These are phyloP conservation scores for Kwoniella mangroviensis DNA, from an alignment of 768 basidiomycete species.

Conservation along the genomic window DNA sequence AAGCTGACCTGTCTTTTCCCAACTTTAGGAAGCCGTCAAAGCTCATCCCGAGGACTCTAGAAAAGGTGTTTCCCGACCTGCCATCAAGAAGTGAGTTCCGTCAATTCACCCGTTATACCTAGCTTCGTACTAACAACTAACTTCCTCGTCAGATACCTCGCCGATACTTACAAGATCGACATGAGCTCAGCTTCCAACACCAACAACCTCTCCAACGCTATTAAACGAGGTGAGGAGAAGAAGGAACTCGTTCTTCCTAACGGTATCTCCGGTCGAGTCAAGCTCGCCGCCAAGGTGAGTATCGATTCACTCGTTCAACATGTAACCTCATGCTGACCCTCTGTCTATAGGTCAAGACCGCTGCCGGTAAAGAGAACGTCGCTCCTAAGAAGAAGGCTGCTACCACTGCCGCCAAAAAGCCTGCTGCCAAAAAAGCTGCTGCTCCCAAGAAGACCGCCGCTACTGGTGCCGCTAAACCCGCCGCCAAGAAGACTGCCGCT, in stretches of 20 bases:
- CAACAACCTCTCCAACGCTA: constrained; percentile 77
- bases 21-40: constrained; percentile 71
- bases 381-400: constrained; percentile 58
- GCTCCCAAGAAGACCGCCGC: constrained; percentile 61
- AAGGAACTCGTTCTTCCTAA: constrained; percentile 84
- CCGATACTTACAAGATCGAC: constrained; percentile 77
- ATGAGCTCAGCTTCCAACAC: constrained; percentile 76
- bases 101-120: not conserved
- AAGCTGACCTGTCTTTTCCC: constrained; percentile 21
- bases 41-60: constrained; percentile 70
- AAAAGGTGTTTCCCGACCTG: constrained; percentile 72
- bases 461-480: constrained; percentile 57
- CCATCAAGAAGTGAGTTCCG: constrained; percentile 75
- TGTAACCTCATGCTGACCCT: constrained; percentile 15
- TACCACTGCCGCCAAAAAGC: constrained; percentile 52
- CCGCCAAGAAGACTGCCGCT: constrained; percentile 52
- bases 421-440: constrained; percentile 38
- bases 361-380: constrained; percentile 57
- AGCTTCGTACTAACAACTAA: not conserved
- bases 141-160: constrained; percentile 71
- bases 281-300: constrained; percentile 55
- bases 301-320: constrained; percentile 2
- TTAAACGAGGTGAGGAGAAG: constrained; percentile 79
- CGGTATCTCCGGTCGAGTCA: constrained; percentile 64
- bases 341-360: constrained; percentile 17